phyloP scores from a whole-genome alignment of 2,329 filamentous ascomycete genomes.

The Grosmannia serpens region DNA sequence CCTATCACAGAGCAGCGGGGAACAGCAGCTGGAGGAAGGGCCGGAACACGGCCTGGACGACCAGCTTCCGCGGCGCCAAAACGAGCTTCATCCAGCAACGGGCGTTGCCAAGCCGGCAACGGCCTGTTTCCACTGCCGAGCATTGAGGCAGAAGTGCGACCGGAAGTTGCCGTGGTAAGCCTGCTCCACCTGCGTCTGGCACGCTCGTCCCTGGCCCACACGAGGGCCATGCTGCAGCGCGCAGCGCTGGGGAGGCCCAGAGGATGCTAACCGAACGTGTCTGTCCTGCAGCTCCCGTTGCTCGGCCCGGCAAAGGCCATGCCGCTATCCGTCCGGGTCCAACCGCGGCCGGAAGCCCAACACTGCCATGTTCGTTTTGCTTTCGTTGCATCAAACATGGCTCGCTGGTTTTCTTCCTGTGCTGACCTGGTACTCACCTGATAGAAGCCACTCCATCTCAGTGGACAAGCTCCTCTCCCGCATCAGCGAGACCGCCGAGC shows the following conservation, averaged over 20 bases:
- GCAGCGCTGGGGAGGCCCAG: no score
- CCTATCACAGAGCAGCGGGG: not conserved
- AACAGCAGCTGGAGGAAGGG: not conserved
- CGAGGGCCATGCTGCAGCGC: no score
- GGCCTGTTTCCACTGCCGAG: constrained; percentile 13
- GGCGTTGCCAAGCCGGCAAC: constrained; percentile 8
- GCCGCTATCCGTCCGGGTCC: constrained; percentile 11
- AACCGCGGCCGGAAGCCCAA: constrained; percentile 14
- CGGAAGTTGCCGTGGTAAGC: constrained; percentile 11
- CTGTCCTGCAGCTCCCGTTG: constrained; percentile 7
- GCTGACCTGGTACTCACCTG: not conserved
- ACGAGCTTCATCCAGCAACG: not conserved
- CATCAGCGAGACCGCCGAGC: constrained; percentile 14
- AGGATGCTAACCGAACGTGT: not conserved
- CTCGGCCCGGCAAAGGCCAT: constrained; percentile 7
- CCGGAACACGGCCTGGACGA: not conserved
- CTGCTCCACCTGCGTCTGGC: not conserved
- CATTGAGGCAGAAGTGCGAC: constrained; percentile 11
- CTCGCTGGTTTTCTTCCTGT: not conserved
- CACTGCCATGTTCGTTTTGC: constrained; percentile 10
- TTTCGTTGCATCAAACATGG: not conserved
- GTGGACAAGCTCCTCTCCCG: constrained; percentile 16
- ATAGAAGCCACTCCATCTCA: constrained; percentile 12
- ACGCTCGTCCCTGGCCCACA: not conserved
- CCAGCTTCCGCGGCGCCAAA: not conserved